Percentiles rank a stretch among this genome's conserved stretches.
Evolutionary conservation across 345 rosid species (phyloP).

Genomic region (Eucalyptus cloeziana): DNA sequence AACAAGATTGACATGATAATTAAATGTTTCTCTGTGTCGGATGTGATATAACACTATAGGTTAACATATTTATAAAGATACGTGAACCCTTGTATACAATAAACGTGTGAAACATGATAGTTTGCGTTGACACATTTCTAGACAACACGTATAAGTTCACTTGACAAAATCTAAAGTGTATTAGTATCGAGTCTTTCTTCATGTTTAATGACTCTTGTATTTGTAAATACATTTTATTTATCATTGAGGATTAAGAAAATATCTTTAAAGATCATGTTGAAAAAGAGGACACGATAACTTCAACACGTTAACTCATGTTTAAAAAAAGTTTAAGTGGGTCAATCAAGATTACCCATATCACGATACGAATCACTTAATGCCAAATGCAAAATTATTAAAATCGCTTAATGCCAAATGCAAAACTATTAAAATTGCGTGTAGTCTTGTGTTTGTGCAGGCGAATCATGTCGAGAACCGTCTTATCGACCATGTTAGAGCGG

Average conservation of each 20-base stretch:
- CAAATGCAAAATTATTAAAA: not conserved
- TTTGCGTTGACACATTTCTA: not conserved
- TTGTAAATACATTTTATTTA: not conserved
- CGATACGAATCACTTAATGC: fast-evolving
- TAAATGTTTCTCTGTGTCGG: fast-evolving
- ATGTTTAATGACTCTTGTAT: not conserved
- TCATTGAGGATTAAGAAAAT: not conserved
- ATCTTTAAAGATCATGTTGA: not conserved
- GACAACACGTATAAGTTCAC: not conserved
- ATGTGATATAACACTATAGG: not conserved
- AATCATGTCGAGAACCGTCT: not conserved
- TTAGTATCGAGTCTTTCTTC: not conserved
- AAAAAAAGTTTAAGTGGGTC: not conserved
- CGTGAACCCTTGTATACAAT: not conserved
- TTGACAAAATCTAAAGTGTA: not conserved
- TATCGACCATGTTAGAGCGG: not conserved
- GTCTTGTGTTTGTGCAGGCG: not conserved
- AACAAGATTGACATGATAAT: not conserved
- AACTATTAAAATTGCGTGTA: not conserved
- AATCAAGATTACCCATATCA: not conserved
- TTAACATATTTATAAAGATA: not conserved
- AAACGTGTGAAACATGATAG: not conserved
- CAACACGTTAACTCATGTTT: not conserved
- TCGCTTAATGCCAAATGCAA: not conserved
- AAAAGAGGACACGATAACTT: not conserved